Base-by-base conservation (phyloP, 202 grass and related monocot genomes). In the Zoysia matrella region DNA sequence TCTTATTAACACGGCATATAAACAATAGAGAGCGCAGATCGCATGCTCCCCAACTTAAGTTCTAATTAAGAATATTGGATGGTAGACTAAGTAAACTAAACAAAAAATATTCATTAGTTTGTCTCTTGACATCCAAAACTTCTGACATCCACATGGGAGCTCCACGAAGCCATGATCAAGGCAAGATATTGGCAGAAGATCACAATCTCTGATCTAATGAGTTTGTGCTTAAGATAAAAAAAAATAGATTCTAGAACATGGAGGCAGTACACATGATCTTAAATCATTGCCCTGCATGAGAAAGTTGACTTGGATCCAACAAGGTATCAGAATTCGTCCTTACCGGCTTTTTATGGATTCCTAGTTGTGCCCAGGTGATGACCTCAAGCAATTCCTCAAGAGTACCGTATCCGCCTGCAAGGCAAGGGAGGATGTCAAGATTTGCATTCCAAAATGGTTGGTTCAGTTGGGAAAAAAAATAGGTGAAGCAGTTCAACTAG, bases 301-400 rank as follows among this genome's bases (percentile, higher is more conserved):
- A n/a, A 62, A 30, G 73, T 77, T 64, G 56, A n/a, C 61, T 60
- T 42, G 76, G 75, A 86, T 73, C 52, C 54, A 46, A 82, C 52
- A 69, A 78, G 50, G 71, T 78, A 80, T 68, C 60, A 30, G 67
- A 72, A 77, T 53, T 52, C 76, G 82, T 47, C 48, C 6, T 78
- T 98, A 99, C 96, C 82, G 96, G 96, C 78, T 99, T 99, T 78
- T 95, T 96, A 80, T 99, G 96, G 88, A 99, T 99, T 56, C 96
- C 96, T 52, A 99, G 87, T 83, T 99, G 96, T n/a, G 89, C 91
- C 96, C 96, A 99, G 3, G 96, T 99, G 72, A 94, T 95, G 77
- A 99, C 89, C 88, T 99, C 96, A 13, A 99, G 91, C 83, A 99
- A 82, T 81, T 99, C 96, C 65, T 99, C 96, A 57, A 99, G 86